Evolutionary conservation across 176 grass and related monocot genomes (phyloP).

Genomic region (Neostapfia colusana): DNA sequence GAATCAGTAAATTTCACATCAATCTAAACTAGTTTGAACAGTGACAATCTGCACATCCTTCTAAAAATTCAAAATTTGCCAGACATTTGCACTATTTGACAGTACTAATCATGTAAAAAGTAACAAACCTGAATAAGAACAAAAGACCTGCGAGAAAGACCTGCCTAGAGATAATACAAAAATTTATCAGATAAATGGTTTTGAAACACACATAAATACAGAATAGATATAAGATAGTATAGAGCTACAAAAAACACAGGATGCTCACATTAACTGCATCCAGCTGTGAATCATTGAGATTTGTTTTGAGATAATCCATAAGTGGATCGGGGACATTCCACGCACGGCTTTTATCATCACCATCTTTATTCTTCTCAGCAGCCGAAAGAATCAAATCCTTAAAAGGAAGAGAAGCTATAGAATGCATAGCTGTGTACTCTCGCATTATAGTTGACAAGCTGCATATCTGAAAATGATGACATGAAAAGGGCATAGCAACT

Average conservation of each 20-base stretch:
- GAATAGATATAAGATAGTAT: background rate
- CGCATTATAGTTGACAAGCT: conserved; percentile 94
- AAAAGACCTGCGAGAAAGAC: conserved; percentile 93
- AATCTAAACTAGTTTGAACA: conserved; percentile 2
- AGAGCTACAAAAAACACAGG: conserved; percentile 13
- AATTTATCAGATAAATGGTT: conserved; percentile 24
- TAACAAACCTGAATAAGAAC: conserved; percentile 88
- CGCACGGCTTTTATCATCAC: conserved; percentile 52
- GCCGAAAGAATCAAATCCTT: conserved; percentile 92
- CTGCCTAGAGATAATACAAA: conserved; percentile 63
- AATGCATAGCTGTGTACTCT: conserved; percentile 80
- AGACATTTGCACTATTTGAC: background rate
- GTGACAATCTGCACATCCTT: conserved; percentile 24
- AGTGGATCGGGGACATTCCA: background rate
- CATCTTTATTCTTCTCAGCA: conserved; percentile 52
- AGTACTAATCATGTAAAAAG: background rate
- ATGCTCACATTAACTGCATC: conserved; percentile 82
- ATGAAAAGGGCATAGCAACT: conserved; percentile 28
- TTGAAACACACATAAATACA: background rate
- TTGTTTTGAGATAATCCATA: conserved; percentile 48
- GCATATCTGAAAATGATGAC: conserved; percentile 65
- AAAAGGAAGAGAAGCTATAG: conserved; percentile 79
- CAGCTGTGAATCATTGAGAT: conserved; percentile 90
- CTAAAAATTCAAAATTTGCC: conserved; percentile 16
- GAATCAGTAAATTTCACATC: conserved; percentile 1